Percentiles rank a stretch among this genome's conserved stretches.
phyloP scores from a whole-genome alignment of 2,329 filamentous ascomycete genomes.

The Lecanicillium sp. region DNA sequence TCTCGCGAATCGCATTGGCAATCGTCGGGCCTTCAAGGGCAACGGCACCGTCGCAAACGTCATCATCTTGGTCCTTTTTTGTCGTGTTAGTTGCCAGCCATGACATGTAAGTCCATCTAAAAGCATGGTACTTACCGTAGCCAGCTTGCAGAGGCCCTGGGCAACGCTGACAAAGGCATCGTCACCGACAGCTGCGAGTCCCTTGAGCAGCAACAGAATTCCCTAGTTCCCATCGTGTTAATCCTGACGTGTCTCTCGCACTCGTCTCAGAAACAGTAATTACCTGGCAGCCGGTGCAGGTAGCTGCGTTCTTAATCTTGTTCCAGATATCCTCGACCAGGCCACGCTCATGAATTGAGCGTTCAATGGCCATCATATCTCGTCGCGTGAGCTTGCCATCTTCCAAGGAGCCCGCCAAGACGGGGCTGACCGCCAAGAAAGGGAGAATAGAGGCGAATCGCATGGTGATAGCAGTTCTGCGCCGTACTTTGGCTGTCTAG shows the following conservation, averaged over 20 bases:
- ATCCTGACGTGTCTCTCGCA: no score
- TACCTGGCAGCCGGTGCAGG: constrained; percentile 19
- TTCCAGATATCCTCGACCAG: constrained; percentile 16
- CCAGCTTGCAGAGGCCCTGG: constrained; percentile 24
- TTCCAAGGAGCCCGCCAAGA: background rate
- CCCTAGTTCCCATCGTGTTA: no score
- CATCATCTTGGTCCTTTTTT: constrained; percentile 38
- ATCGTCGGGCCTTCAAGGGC: constrained; percentile 45
- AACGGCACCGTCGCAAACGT: constrained; percentile 48
- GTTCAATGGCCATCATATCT: background rate
- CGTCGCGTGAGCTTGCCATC: background rate
- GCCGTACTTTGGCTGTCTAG: no score
- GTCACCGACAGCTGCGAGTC: constrained; percentile 34
- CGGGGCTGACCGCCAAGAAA: background rate
- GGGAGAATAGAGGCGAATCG: background rate
- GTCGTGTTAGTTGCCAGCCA: background rate
- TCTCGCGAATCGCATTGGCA: constrained; percentile 37
- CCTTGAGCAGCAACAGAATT: constrained; percentile 30
- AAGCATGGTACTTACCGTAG: constrained; percentile 17
- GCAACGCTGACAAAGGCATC: constrained; percentile 25
- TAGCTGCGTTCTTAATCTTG: constrained; percentile 15
- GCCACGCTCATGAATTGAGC: constrained; percentile 4
- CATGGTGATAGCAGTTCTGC: no score
- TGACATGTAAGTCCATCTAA: constrained; percentile 1
- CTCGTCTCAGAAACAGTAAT: no score